Conservation (phyloP, 495 filamentous ascomycete species). For the Cryomyces minteri region DNA sequence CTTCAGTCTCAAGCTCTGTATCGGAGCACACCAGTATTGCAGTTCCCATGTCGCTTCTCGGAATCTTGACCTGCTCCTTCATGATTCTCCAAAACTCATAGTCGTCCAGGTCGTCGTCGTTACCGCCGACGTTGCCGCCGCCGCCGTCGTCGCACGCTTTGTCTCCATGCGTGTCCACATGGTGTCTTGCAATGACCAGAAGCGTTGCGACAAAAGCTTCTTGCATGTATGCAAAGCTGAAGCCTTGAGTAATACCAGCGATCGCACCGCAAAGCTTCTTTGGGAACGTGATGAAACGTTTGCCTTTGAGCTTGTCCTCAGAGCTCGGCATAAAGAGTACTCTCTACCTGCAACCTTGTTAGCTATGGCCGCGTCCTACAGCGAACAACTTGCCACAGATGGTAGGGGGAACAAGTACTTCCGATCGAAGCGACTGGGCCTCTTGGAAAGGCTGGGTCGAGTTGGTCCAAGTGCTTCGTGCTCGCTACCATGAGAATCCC, state of each 20-base stretch:
- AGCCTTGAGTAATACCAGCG: conserved; percentile 7
- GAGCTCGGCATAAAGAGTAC: conserved; percentile 13
- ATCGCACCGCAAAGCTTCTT: conserved; percentile 7
- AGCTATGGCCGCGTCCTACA: not conserved
- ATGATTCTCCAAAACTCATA: conserved; percentile 19
- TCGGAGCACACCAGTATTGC: too few relatives aligned
- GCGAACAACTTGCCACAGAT: not conserved
- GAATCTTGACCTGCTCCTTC: conserved; percentile 13
- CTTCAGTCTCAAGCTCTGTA: too few relatives aligned
- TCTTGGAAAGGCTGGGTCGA: too few relatives aligned
- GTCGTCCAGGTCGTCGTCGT: conserved; percentile 11
- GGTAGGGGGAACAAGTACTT: conserved; percentile 21
- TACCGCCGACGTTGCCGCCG: too few relatives aligned
- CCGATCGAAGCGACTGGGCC: conserved; percentile 20
- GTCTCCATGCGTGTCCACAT: not conserved
- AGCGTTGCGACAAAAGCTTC: conserved; percentile 14
- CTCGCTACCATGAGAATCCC: conserved; percentile 21
- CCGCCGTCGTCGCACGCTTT: not conserved
- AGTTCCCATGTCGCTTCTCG: conserved; percentile 14
- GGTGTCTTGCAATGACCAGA: conserved; percentile 7
- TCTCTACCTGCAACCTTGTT: not conserved
- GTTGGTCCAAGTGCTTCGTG: conserved; percentile 20
- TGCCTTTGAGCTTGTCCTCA: conserved; percentile 15
- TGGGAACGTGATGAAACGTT: conserved; percentile 8
- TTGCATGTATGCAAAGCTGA: conserved; percentile 13